These are phyloP conservation scores for Lentinula detonsa DNA, from an alignment of 768 basidiomycete species.

Conservation along the genomic window DNA sequence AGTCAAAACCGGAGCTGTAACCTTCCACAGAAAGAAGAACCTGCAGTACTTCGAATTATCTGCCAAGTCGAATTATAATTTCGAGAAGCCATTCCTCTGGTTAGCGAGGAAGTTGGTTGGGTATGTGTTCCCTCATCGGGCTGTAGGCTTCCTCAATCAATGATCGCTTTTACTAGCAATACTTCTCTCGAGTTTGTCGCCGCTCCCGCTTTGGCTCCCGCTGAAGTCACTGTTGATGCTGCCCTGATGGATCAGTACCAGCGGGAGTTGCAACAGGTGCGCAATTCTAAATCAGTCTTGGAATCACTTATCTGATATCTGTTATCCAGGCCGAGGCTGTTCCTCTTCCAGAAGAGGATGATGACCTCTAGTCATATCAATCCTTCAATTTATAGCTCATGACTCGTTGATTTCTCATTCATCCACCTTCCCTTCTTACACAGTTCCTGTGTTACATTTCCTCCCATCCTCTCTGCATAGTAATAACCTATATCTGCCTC, in stretches of 20 bases:
- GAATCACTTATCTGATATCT: conserved; percentile 7
- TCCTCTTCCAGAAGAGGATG: conserved; percentile 97
- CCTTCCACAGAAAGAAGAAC: conserved; percentile 99
- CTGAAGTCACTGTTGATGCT: conserved; percentile 83
- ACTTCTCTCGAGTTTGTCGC: conserved; percentile 90
- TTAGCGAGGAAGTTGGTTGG: conserved; percentile 96
- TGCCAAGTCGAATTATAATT: conserved; percentile 99
- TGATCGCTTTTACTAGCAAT: not conserved
- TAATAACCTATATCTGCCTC: not conserved
- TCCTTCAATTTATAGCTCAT: not conserved
- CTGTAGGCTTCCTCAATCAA: too few species aligned
- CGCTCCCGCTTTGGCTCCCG: conserved; percentile 91
- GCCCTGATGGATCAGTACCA: conserved; percentile 76
- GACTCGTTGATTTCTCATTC: not conserved
- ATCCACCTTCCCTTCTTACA: not conserved
- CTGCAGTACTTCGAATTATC: conserved; percentile 99
- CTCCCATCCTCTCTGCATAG: not conserved
- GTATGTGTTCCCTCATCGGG: conserved; percentile 36
- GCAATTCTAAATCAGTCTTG: conserved; percentile 13
- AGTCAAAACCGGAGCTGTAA: conserved; percentile 97
- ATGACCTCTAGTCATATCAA: conserved; percentile 53
- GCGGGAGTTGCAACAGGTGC: conserved; percentile 64
- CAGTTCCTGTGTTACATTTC: not conserved
- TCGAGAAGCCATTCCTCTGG: conserved; percentile 99
- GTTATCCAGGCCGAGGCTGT: conserved; percentile 69